phyloP scores from a whole-genome alignment of 2,329 filamentous ascomycete genomes.

The Taxawa tesnikishii region DNA sequence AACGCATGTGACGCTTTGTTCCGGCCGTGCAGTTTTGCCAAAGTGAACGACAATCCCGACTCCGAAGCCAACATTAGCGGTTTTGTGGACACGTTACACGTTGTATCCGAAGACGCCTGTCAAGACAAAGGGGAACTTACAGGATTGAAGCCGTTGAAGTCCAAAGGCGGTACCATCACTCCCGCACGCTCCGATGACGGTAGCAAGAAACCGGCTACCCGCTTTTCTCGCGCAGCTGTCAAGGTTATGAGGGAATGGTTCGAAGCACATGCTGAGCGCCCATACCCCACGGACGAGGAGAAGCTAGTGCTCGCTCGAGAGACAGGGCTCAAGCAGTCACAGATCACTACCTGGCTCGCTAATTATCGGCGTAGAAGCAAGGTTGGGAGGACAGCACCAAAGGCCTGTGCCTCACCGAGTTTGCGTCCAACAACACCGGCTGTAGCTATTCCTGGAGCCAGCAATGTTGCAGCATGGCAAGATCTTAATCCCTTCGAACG shows the following conservation, averaged over 20 bases:
- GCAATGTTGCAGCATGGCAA: slow-evolving; percentile 1
- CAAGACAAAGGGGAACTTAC: slow-evolving; percentile 21
- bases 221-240: slow-evolving; percentile 66
- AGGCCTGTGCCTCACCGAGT: background rate
- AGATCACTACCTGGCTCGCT: slow-evolving; percentile 87
- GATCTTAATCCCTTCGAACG: slow-evolving; percentile 45
- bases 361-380: slow-evolving; percentile 79
- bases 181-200: slow-evolving; percentile 15
- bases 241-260: slow-evolving; percentile 79
- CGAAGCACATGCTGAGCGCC: slow-evolving; percentile 64
- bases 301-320: slow-evolving; percentile 66
- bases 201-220: slow-evolving; percentile 13
- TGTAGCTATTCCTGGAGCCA: background rate
- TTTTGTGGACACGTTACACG: slow-evolving; percentile 34
- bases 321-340: slow-evolving; percentile 69
- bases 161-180: slow-evolving; percentile 10
- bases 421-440: background rate
- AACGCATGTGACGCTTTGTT: slow-evolving; percentile 36
- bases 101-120: slow-evolving; percentile 28
- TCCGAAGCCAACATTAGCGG: slow-evolving; percentile 15
- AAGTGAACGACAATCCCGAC: slow-evolving; percentile 12
- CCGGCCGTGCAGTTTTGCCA: slow-evolving; percentile 34
- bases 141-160: slow-evolving; percentile 21
- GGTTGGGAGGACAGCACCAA: slow-evolving; percentile 40
- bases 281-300: slow-evolving; percentile 79